Conservation (phyloP, 2,329 filamentous ascomycete genomes). For the Sphaerulina musiva region DNA sequence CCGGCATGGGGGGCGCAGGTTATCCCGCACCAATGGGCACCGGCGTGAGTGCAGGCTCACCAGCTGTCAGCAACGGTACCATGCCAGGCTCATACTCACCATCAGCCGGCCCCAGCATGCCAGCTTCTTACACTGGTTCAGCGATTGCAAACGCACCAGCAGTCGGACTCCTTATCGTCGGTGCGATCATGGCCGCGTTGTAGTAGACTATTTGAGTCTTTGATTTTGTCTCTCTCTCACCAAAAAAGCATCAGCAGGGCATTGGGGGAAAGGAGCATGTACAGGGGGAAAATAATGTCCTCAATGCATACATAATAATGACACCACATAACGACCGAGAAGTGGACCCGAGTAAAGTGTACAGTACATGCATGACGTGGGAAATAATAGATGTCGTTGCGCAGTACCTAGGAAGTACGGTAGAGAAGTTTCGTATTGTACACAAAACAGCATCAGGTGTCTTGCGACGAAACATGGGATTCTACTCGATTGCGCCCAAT, state of each 20-base stretch:
- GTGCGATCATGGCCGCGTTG: constrained; percentile 5
- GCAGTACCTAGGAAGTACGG: background rate
- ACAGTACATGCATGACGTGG: background rate
- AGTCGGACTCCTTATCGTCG: constrained; percentile 4
- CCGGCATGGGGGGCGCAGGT: background rate
- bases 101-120: background rate
- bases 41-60: background rate
- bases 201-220: background rate
- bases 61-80: background rate
- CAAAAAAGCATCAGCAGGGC: background rate
- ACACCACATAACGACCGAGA: background rate
- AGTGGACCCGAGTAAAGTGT: background rate
- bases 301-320: background rate
- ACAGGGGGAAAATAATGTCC: background rate
- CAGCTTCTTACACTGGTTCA: constrained; percentile 3
- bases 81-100: background rate
- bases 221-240: too few species aligned
- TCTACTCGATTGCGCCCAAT: too few species aligned
- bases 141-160: constrained; percentile 4
- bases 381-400: too few species aligned
- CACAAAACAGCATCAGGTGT: too few species aligned
- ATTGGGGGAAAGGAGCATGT: background rate
- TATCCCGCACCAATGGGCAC: background rate
- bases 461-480: too few species aligned
- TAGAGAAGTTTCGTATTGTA: background rate